These are phyloP conservation scores for Wickerhamiella lipophila DNA, from an alignment of 805 yeast species.

Conservation along the genomic window DNA sequence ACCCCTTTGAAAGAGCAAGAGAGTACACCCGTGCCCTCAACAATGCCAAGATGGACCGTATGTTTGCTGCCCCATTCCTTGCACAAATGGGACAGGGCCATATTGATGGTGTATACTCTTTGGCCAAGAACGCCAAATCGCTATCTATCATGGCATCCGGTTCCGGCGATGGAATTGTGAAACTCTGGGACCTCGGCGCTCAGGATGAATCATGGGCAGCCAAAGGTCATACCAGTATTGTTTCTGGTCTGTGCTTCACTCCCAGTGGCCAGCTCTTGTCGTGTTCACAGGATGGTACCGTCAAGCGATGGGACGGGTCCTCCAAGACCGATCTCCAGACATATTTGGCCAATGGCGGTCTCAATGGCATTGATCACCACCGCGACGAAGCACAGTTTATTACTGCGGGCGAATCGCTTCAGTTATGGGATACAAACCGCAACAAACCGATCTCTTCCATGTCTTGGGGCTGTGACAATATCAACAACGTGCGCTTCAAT, in stretches of 20 bases:
- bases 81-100: conserved; percentile 94
- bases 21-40: conserved; percentile 90
- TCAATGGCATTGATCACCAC: conserved; percentile 79
- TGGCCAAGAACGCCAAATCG: conserved; percentile 63
- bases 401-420: conserved; percentile 82
- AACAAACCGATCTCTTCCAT: conserved; percentile 63
- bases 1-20: conserved; percentile 93
- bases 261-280: conserved; percentile 54
- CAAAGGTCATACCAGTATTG: conserved; percentile 83
- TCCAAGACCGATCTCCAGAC: conserved; percentile 44
- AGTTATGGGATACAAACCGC: conserved; percentile 83
- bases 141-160: conserved; percentile 78
- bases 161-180: conserved; percentile 88
- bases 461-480: conserved; percentile 95
- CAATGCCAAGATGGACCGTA: conserved; percentile 88
- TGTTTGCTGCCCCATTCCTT: conserved; percentile 95
- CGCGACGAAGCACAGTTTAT: conserved; percentile 59
- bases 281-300: conserved; percentile 81
- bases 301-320: conserved; percentile 70
- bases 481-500: conserved; percentile 71
- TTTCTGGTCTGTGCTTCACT: conserved; percentile 70
- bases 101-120: conserved; percentile 79
- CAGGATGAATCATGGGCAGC: conserved; percentile 63
- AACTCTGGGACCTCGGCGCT: conserved; percentile 82
- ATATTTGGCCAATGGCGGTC: conserved; percentile 70